These are phyloP conservation scores for Colletotrichum abscissum DNA, from an alignment of 2,329 filamentous ascomycete species.

Conservation along the genomic window DNA sequence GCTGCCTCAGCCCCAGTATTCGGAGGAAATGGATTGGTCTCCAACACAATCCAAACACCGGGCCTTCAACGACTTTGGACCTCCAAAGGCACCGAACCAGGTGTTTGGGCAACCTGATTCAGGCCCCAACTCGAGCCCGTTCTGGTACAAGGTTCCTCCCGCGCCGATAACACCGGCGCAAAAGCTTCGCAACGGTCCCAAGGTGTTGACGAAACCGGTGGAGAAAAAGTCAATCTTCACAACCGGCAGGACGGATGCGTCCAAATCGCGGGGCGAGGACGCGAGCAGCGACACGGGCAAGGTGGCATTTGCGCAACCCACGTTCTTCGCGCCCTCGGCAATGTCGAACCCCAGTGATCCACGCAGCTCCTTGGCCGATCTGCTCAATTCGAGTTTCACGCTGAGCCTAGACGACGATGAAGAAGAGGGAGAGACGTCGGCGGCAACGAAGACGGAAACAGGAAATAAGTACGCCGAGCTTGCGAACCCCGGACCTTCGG, in stretches of 20 bases:
- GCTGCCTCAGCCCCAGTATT: slow-evolving; percentile 47
- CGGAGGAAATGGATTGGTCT: slow-evolving; percentile 80
- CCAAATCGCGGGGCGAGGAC: slow-evolving; percentile 8
- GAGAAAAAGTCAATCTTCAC: slow-evolving; percentile 65
- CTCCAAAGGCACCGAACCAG: slow-evolving; percentile 51
- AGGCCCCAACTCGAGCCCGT: slow-evolving; percentile 61
- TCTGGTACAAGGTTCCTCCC: slow-evolving; percentile 77
- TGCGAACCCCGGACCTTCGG: not conserved
- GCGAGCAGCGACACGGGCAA: slow-evolving; percentile 33
- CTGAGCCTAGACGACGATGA: slow-evolving; percentile 46
- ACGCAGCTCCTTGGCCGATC: slow-evolving; percentile 55
- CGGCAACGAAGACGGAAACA: not conserved
- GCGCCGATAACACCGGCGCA: slow-evolving; percentile 76
- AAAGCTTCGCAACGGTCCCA: slow-evolving; percentile 70
- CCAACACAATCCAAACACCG: slow-evolving; percentile 68
- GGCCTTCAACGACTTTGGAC: slow-evolving; percentile 61
- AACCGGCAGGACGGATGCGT: slow-evolving; percentile 39
- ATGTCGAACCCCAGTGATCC: slow-evolving; percentile 48
- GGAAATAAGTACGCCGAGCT: not conserved
- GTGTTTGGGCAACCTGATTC: slow-evolving; percentile 59
- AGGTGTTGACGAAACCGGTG: slow-evolving; percentile 60
- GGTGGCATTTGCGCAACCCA: slow-evolving; percentile 68
- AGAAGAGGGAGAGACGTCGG: slow-evolving; percentile 10
- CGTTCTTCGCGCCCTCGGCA: slow-evolving; percentile 65
- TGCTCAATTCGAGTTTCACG: slow-evolving; percentile 57